phyloP scores from a whole-genome alignment of 371 early-diverging fungal genomes.

The Mortierella sp. region DNA sequence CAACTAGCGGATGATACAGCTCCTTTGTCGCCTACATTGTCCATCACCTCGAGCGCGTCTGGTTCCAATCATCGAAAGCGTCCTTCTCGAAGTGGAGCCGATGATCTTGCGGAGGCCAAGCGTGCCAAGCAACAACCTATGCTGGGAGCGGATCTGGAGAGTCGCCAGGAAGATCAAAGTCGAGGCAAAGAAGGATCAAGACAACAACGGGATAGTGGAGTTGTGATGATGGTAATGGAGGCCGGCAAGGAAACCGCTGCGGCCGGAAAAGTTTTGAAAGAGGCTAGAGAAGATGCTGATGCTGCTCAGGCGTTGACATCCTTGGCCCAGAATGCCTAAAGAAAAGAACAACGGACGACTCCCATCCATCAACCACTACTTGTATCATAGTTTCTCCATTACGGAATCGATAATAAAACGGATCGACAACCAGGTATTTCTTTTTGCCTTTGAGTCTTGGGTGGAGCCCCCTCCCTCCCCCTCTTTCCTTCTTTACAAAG shows the following conservation, averaged over 20 bases:
- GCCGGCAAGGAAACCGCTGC: constrained; percentile 7
- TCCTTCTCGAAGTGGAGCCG: background rate
- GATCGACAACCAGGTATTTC: no score
- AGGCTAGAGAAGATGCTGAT: constrained; percentile 11
- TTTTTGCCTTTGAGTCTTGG: no score
- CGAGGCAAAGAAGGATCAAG: background rate
- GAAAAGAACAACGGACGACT: background rate
- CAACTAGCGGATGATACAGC: background rate
- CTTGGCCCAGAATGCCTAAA: constrained; percentile 14
- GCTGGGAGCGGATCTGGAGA: background rate
- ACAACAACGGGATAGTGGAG: constrained; percentile 7
- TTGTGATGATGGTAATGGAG: constrained; percentile 25
- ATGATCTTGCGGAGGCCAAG: constrained; percentile 15
- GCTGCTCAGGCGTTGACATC: constrained; percentile 39
- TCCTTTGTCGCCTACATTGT: constrained; percentile 26
- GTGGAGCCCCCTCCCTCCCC: no score
- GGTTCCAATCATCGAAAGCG: constrained; percentile 24
- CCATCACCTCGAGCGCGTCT: constrained; percentile 15
- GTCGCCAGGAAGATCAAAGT: no score
- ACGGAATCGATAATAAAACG: no score
- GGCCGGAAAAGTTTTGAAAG: background rate
- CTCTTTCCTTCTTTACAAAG: no score
- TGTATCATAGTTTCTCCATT: no score
- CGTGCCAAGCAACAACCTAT: constrained; percentile 20
- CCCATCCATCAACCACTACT: no score